Conservation (phyloP, 1,284 basidiomycete species). For the Apiotrichum laibachii region DNA sequence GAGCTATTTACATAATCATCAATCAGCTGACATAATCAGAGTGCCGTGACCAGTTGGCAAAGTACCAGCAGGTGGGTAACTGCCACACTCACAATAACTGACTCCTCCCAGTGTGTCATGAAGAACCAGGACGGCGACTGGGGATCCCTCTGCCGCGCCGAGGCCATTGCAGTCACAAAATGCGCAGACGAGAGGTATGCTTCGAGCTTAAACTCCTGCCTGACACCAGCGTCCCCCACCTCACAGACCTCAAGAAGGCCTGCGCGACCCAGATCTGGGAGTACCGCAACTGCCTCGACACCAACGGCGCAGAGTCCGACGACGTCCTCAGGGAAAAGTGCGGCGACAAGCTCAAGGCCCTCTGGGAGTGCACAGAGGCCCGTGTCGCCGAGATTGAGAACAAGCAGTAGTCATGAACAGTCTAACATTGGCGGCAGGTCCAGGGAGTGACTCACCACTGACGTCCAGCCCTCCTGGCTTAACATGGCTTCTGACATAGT, state of each 20-base stretch:
- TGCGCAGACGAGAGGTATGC: slow-evolving; percentile 45
- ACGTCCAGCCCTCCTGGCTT: background rate
- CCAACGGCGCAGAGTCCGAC: slow-evolving; percentile 30
- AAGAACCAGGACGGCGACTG: slow-evolving; percentile 45
- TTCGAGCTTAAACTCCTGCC: slow-evolving; percentile 4
- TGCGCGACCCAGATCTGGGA: slow-evolving; percentile 37
- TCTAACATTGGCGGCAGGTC: background rate
- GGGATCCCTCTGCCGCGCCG: slow-evolving; percentile 39
- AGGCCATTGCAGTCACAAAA: slow-evolving; percentile 38
- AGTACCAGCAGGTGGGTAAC: slow-evolving; percentile 45
- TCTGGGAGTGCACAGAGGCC: slow-evolving; percentile 49
- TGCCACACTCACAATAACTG: too few species aligned
- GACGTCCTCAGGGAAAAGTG: slow-evolving; percentile 36
- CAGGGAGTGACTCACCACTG: background rate
- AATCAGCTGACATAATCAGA: slow-evolving; percentile 25
- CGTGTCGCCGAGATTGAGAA: slow-evolving; percentile 7
- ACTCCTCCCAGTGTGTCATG: slow-evolving; percentile 47
- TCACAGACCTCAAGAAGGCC: slow-evolving; percentile 40
- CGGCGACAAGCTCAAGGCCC: slow-evolving; percentile 32
- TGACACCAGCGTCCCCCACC: slow-evolving; percentile 42
- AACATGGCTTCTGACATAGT: too few species aligned
- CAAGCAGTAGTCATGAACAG: background rate
- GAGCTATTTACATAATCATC: too few species aligned
- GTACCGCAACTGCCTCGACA: slow-evolving; percentile 44
- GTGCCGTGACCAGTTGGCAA: slow-evolving; percentile 47